Percentiles rank a stretch among this genome's conserved stretches.
phyloP scores from a whole-genome alignment of 192 early-diverging fungal genomes.

The Coemansia sp. region DNA sequence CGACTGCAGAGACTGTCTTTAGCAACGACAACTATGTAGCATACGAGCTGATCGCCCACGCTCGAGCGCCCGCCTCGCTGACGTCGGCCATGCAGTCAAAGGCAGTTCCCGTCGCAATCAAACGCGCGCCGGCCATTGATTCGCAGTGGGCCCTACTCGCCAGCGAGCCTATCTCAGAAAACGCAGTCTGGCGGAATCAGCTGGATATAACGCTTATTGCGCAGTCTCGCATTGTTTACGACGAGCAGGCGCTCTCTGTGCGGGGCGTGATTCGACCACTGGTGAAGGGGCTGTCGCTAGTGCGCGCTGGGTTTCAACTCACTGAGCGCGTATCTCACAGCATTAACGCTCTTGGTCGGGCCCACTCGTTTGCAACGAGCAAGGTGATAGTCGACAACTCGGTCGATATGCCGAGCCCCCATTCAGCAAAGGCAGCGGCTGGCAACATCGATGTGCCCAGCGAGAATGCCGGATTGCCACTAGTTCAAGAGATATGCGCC shows the following conservation, averaged over 20 bases:
- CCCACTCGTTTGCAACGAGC: constrained; percentile 2
- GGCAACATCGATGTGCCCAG: not conserved
- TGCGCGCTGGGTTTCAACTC: constrained; percentile 42
- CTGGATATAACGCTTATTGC: constrained; percentile 35
- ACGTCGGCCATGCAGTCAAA: constrained; percentile 20
- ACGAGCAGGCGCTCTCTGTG: constrained; percentile 42
- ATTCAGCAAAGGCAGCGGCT: not conserved
- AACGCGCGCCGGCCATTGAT: constrained; percentile 36
- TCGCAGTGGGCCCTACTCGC: constrained; percentile 28
- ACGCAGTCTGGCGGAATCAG: constrained; percentile 26
- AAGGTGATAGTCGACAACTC: constrained; percentile 25
- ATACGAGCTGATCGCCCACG: constrained; percentile 45
- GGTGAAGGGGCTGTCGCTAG: constrained; percentile 37
- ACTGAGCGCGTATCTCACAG: constrained; percentile 23
- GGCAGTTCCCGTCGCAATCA: constrained; percentile 25
- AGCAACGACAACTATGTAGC: constrained; percentile 28
- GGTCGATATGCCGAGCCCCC: constrained; percentile 11
- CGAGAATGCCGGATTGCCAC: constrained; percentile 17
- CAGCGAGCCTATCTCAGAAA: constrained; percentile 38
- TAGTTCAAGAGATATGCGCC: constrained; percentile 32
- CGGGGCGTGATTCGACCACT: constrained; percentile 42
- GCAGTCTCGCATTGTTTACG: constrained; percentile 37
- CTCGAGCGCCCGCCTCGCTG: constrained; percentile 14
- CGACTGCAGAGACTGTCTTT: constrained; percentile 36
- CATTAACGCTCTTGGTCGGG: constrained; percentile 12